Percentiles rank a stretch among this genome's conserved stretches.
These are phyloP conservation scores for Yamadazyma epiphylla DNA, from an alignment of 1,139 yeast genomes.

Conservation along the genomic window DNA sequence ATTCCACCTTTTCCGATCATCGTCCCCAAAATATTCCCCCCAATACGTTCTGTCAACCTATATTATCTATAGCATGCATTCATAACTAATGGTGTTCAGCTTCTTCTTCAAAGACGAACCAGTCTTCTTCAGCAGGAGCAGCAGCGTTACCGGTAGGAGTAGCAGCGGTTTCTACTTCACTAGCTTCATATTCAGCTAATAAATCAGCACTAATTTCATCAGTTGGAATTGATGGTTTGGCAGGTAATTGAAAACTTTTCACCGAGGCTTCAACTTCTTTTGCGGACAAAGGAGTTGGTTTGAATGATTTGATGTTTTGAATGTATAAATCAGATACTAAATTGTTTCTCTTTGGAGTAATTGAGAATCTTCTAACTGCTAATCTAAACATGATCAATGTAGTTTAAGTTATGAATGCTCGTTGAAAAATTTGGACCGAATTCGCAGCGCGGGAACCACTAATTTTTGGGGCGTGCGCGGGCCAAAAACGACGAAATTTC, in stretches of 20 bases:
- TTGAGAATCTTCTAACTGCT: conserved; percentile 35
- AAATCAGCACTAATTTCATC: conserved; percentile 74
- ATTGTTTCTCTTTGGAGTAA: conserved; percentile 49
- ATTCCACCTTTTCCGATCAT: no score
- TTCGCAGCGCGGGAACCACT: neutral
- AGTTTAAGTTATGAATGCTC: no score
- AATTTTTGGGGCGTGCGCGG: neutral
- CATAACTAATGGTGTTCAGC: conserved; percentile 53
- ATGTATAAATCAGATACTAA: conserved; percentile 83
- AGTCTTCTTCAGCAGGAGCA: conserved; percentile 59
- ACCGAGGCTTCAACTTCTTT: conserved; percentile 77
- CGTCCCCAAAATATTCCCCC: no score
- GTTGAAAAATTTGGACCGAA: conserved; percentile 6
- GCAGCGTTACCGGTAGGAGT: conserved; percentile 41
- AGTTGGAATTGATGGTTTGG: conserved; percentile 68
- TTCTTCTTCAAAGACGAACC: conserved; percentile 78
- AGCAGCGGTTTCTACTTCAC: conserved; percentile 68
- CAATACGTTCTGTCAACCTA: no score
- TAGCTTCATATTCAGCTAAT: conserved; percentile 68
- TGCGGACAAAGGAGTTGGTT: conserved; percentile 73
- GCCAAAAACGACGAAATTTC: neutral
- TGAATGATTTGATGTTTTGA: conserved; percentile 81
- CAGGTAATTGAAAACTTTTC: conserved; percentile 76
- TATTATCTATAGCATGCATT: neutral
- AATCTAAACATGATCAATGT: conserved; percentile 15